Percentiles rank a stretch among this genome's conserved stretches.
Evolutionary conservation across 1,284 basidiomycete species (phyloP).

Genomic region (Puccinia novopanici): DNA sequence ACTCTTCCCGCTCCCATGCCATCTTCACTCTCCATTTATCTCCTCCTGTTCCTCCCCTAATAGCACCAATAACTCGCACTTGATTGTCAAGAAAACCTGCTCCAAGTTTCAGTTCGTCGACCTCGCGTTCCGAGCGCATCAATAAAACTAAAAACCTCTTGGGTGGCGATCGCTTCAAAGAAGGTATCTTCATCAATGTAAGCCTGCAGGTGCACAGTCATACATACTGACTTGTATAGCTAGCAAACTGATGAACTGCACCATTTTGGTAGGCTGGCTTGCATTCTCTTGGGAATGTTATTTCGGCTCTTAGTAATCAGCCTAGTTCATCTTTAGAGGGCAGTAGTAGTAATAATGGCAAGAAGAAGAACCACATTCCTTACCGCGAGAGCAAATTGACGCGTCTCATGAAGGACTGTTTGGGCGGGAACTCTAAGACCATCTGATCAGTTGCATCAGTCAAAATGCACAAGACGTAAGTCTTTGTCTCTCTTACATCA

Average conservation of each 20-base stretch:
- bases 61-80: too few relatives aligned
- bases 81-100: neutral
- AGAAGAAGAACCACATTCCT: conserved; percentile 40
- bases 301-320: conserved; percentile 26
- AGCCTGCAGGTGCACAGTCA: too few relatives aligned
- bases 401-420: conserved; percentile 35
- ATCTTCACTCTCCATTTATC: conserved; percentile 37
- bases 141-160: conserved; percentile 33
- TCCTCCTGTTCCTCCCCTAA: neutral
- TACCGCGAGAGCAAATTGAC: conserved; percentile 46
- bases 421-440: conserved; percentile 46
- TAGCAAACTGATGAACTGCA: too few relatives aligned
- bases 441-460: conserved; percentile 45
- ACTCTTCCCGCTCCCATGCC: too few relatives aligned
- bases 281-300: conserved; percentile 37
- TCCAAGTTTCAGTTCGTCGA: conserved; percentile 49
- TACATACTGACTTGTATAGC: too few relatives aligned
- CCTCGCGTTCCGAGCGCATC: conserved; percentile 34
- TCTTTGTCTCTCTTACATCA: neutral
- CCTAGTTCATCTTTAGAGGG: neutral
- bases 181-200: conserved; percentile 46
- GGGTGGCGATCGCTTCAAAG: conserved; percentile 46
- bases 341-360: neutral
- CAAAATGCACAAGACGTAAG: conserved; percentile 12
- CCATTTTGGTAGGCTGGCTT: conserved; percentile 46